Base-by-base conservation (phyloP, 495 filamentous ascomycete species). In the Peziza echinospora region DNA sequence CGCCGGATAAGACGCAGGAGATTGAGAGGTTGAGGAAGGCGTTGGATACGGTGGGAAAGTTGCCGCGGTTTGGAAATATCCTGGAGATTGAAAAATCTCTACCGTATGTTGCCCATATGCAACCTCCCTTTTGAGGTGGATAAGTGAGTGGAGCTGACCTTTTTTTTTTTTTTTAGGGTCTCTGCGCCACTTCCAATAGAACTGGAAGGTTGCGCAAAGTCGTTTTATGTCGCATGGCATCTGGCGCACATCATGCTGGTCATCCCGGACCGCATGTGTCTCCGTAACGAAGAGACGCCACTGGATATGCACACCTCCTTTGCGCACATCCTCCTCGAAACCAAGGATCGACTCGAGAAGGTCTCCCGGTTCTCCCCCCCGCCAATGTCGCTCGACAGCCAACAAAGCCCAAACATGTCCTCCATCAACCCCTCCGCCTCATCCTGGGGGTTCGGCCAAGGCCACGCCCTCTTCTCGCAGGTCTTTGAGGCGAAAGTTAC, bases 161-260 rank as follows among this genome's bases (percentile, higher is more conserved):
- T n/a, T n/a, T n/a, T n/a, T n/a, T n/a, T n/a, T n/a, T n/a, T n/a
- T n/a, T n/a, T 47, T 53, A 17, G 49, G 26, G 26, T 46, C 43
- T 46, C 25, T 1, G 19, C 24, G 28, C 43, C 46, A 22, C 41
- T 45, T 46, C 25, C 50, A 21, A 50, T 51, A 43, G 48, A 44
- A 28, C 49, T 56, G 13, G 47, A 56, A 26, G 54, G 54, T 37
- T 56, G 54, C 11, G 54, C 51, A 24, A 56, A 54, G 25, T 45
- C 49, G 21, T 56, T 56, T 23, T 56, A 56, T 28, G 28, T 56
- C 24, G 51, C 53, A 44, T 56, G 56, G 49, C 53, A 56, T 40
- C 49, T 56, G 17, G 53, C 53, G 3, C 50, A 41, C 10, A 51
- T 56, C 19, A 53, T 56, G 19, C 26, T 56, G 11, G 53, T 56